Evolutionary conservation across 2,329 filamentous ascomycete genomes (phyloP), one percentile per base, ranked within the genome.

Genomic region (Aspergillus sp.): DNA sequence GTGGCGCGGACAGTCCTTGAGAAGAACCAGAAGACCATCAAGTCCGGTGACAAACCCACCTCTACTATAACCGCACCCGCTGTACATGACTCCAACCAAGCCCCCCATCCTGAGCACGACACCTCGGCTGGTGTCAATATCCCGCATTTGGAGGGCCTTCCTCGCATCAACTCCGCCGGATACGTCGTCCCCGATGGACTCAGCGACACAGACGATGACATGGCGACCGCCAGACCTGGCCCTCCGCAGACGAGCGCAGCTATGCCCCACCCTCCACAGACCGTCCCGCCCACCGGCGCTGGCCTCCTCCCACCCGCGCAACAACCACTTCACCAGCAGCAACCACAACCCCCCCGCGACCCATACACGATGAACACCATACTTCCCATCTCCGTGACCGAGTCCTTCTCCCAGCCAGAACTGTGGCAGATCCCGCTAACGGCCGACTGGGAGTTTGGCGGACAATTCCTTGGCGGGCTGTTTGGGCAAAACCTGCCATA

Each of bases 391-490:
- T 69, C 63, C 6, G 29, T 49, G 25, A 45, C 57, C 9, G 50
- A 55, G 17, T 43, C 32, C 23, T 53, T 64, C 45, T 52, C 53
- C 14, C 59, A 67, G 43, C 64, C 66, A 59, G 91, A 96, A 70
- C 73, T 97, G 31, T 97, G 93, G 84, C 88, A 91, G 68, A 84
- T 96, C 78, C 91, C 92, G 0, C 91, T 96, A 82, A 91, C 88
- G 6, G 80, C 96, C 16, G 91, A 97, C 66, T 96, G 91, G 91
- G 89, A 86, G 51, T 58, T 67, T 32, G 59, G 63, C 17, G 56
- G 58, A 7, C 63, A 67, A 11, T 54, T 65, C 34, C 61, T 66
- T 38, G 49, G 56, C 5, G 61, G 60, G 13, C 55, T 69, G 14
- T 62, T 67, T 23, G 56, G 58, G 1, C 49, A 21, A n/a, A 45